These are phyloP conservation scores for Dioszegia aurantiaca DNA, from an alignment of 768 basidiomycete genomes.

Conservation along the genomic window DNA sequence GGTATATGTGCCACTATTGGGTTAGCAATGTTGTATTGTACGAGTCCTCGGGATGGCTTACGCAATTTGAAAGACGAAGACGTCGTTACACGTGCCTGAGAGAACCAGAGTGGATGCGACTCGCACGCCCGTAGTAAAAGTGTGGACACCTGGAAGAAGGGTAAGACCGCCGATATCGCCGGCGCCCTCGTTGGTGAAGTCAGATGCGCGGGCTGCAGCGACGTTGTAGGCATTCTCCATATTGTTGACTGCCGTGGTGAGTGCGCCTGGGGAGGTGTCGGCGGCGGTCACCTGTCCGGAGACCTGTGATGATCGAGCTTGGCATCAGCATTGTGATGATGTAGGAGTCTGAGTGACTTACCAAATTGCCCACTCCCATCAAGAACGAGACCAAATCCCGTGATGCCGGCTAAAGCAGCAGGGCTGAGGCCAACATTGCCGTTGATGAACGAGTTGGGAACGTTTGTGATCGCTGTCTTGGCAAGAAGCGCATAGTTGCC, in stretches of 20 bases:
- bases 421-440: conserved; percentile 25
- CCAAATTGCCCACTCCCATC: conserved; percentile 13
- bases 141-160: conserved; percentile 25
- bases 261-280: conserved; percentile 12
- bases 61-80: conserved; percentile 29
- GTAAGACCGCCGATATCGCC: conserved; percentile 22
- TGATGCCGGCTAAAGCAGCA: conserved; percentile 12
- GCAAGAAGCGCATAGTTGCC: conserved; percentile 23
- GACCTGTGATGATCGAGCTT: conserved; percentile 18
- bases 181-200: conserved; percentile 9
- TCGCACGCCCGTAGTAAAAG: conserved; percentile 18
- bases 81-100: conserved; percentile 14
- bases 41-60: conserved; percentile 13
- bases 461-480: conserved; percentile 22
- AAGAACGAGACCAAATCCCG: conserved; percentile 14
- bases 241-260: conserved; percentile 20
- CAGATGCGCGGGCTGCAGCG: conserved; percentile 13
- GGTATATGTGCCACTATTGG: conserved; percentile 18
- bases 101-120: conserved; percentile 15
- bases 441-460: conserved; percentile 20
- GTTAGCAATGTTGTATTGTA: too few relatives aligned
- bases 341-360: conserved; percentile 3
- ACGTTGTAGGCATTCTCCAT: conserved; percentile 20
- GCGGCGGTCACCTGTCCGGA: conserved; percentile 20
- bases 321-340: too few relatives aligned